Base-by-base conservation (phyloP, 805 yeast species). In the Cyberlindnera suaveolens region DNA sequence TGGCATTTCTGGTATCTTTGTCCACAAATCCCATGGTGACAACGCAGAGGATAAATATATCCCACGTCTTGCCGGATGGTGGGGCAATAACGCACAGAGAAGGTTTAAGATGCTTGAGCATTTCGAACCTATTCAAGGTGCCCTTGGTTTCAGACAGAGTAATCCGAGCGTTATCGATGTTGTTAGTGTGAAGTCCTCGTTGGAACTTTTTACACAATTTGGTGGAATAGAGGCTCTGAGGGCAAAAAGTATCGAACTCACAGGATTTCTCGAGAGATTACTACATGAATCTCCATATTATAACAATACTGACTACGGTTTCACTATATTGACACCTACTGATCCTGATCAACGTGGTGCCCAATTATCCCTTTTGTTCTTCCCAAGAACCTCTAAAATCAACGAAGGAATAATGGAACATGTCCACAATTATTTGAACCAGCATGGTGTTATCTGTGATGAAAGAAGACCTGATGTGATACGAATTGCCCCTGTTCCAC, bases 1-100 rank as follows among this genome's bases (percentile, higher is more conserved):
- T 37, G 91, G 81, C 5, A 85, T 89, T 50, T 96, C 89, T 6
- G 96, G 96, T 1, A 72, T 87, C 18, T 90, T 78, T 55, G 82
- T 90, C 32, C 80, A 90, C 59, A 42, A 47, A 34, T 82, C 78
- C 49, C 71, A 63, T 47, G 49, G 67, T 13, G 52, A 54, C 30
- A 50, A 56, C 16, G 54, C 54, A 10, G 55, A 60, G 26, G 51
- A 56, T 17, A 26, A 31, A 7, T 71, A 67, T 52, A 53, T 70
- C 32, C 85, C 96, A 1, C 69, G 97, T 47, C 67, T 87, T 40
- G 95, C 96, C 0, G 98, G 98, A 1, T 90, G 98, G 98, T 90
- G 97, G 96, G 97, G 96, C 1, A 90, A 88, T 57, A 79, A 83
- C 52, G 68, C 82, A 0, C 53, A 55, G 2, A 77, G 77, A 31